phyloP scores from a whole-genome alignment of 2,329 filamentous ascomycete species.

The Venturia carpophila region DNA sequence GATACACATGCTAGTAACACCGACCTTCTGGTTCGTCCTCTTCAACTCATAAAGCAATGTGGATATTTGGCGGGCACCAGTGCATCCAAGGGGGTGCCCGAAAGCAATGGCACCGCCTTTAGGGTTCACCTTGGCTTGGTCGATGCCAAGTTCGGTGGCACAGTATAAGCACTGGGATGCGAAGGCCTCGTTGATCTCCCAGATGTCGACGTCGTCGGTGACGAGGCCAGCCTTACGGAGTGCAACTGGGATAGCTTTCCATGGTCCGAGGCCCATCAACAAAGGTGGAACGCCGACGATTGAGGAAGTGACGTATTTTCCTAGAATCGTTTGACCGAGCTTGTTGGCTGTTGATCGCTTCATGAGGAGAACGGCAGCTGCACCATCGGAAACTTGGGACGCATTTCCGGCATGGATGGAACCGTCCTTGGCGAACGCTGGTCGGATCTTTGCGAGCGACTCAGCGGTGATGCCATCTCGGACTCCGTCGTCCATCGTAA shows the following conservation, averaged over 20 bases:
- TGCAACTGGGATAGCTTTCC: slow-evolving; percentile 89
- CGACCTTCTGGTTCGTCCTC: slow-evolving; percentile 75
- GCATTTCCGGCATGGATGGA: slow-evolving; percentile 95
- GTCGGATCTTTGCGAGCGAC: slow-evolving; percentile 80
- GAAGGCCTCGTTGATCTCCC: slow-evolving; percentile 99
- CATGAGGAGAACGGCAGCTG: slow-evolving; percentile 92
- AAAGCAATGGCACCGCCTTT: slow-evolving; percentile 96
- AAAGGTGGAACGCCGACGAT: slow-evolving; percentile 85
- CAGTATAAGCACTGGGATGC: slow-evolving; percentile 93
- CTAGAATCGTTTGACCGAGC: slow-evolving; percentile 80
- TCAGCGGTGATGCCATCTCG: slow-evolving; percentile 78
- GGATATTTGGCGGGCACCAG: slow-evolving; percentile 85
- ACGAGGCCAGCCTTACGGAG: slow-evolving; percentile 78
- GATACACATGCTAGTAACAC: slow-evolving; percentile 92
- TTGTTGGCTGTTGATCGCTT: slow-evolving; percentile 82
- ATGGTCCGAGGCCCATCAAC: slow-evolving; percentile 93
- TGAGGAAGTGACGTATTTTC: slow-evolving; percentile 82
- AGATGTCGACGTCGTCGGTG: slow-evolving; percentile 86
- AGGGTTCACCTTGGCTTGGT: slow-evolving; percentile 84
- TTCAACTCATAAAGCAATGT: slow-evolving; percentile 85
- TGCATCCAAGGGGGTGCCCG: slow-evolving; percentile 90
- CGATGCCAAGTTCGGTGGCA: slow-evolving; percentile 76
- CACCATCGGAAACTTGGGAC: slow-evolving; percentile 86
- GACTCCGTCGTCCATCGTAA: slow-evolving; percentile 80
- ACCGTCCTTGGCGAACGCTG: slow-evolving; percentile 85